Base-by-base conservation (phyloP, 2,329 filamentous ascomycete species). In the Phyllosticta citribraziliensis region DNA sequence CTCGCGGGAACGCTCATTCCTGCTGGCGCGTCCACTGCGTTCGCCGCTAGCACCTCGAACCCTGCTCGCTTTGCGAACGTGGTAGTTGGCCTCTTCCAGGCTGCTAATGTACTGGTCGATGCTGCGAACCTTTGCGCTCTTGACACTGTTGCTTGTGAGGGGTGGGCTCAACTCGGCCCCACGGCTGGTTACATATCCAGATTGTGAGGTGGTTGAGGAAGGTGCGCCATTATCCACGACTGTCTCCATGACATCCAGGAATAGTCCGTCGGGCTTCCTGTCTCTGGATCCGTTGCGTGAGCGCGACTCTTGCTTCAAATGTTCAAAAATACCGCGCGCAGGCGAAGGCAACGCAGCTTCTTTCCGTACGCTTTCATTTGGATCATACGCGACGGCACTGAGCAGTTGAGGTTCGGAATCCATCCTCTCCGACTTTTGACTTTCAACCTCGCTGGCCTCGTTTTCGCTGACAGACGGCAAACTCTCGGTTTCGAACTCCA, bases 21-120 rank as follows among this genome's bases (percentile, higher is more conserved):
- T 52, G 10, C 55, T 58, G 60, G 25, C 47, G 20, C 55, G 56
- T 24, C 60, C 60, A 11, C 17, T 19, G 10, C 55, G 50, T 12
- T 60, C 65, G 47, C 75, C 75, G 24, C 76, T 77, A 51, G 75
- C 75, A 25, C 75, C 72, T 30, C 82, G 80, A 64, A 78, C 64
- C 19, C 71, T 71, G 40, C 73, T 74, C 54, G 52, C 40, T 53
- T 70, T 68, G 19, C 75, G 68, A 19, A 72, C 64, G 68, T 86
- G 84, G 63, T 84, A 82, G 61, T 85, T 85, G 10, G 90, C 89
- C 57, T 90, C 83, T 35, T 96, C 91, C 1, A 96, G 76, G 70
- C 90, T 94, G 74, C 86, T 90, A 65, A 96, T 92, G 70, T 94
- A 95, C 65, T 92, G 86, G 66, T 95, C 89, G 40, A 90, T 82